Conservation (phyloP, 176 grass and related monocot species). For the Chloris gayana region DNA sequence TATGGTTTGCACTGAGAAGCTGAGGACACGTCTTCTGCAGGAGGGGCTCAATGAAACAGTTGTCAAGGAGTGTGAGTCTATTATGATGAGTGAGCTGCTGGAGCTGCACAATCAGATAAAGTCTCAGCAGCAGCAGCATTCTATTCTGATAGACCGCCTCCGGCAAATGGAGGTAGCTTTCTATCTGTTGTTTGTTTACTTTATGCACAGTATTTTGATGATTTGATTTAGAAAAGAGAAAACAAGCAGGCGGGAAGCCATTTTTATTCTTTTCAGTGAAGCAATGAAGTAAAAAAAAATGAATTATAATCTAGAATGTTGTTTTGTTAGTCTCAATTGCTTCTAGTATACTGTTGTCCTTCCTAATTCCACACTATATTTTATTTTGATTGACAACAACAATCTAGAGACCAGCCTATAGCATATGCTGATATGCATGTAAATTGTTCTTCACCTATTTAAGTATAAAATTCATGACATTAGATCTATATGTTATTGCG, state of each 20-base stretch:
- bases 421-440: slow-evolving; percentile 2
- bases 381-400: neutral
- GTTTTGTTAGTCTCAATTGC: slow-evolving; percentile 5
- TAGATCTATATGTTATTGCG: neutral
- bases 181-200: slow-evolving; percentile 38
- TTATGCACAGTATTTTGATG: neutral
- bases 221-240: neutral
- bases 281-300: neutral
- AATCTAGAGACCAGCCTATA: slow-evolving; percentile 24
- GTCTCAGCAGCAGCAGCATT: slow-evolving; percentile 74
- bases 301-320: slow-evolving; percentile 7
- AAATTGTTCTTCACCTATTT: neutral
- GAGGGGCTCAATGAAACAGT: slow-evolving; percentile 70
- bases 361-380: neutral
- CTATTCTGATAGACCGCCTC: slow-evolving; percentile 81
- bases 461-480: neutral
- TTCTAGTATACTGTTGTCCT: neutral
- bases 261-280: slow-evolving; percentile 2
- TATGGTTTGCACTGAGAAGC: slow-evolving; percentile 69
- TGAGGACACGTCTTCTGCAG: slow-evolving; percentile 60
- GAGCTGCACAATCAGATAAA: slow-evolving; percentile 73
- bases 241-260: neutral
- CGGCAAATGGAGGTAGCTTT: slow-evolving; percentile 85
- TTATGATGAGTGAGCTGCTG: slow-evolving; percentile 83
- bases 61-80: slow-evolving; percentile 81